Percentiles rank a stretch among this genome's conserved stretches.
phyloP scores from a whole-genome alignment of 2,329 filamentous ascomycete genomes.

The Pyrenophora seminiperda region DNA sequence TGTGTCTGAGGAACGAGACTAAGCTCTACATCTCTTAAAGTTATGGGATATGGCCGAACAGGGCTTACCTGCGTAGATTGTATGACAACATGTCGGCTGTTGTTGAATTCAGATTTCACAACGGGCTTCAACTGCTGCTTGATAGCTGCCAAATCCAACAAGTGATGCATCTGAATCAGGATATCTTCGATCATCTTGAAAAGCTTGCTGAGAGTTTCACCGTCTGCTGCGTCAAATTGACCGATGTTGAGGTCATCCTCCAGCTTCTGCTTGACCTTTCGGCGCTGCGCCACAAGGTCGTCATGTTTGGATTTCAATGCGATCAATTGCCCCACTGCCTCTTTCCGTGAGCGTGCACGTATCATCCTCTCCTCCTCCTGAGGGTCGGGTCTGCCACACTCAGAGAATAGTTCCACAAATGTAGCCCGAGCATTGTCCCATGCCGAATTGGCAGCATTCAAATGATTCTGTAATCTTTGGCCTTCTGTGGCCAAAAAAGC shows the following conservation, averaged over 20 bases:
- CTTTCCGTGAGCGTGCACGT: conserved; percentile 33
- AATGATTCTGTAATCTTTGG: conserved; percentile 28
- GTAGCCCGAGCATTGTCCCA: conserved; percentile 36
- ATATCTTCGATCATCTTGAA: conserved; percentile 36
- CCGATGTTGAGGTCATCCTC: conserved; percentile 37
- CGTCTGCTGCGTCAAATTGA: conserved; percentile 33
- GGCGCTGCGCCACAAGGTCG: conserved; percentile 23
- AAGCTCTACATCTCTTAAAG: conserved; percentile 11
- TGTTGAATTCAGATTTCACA: conserved; percentile 14
- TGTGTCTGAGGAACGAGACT: conserved; percentile 41
- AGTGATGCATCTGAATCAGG: conserved; percentile 36
- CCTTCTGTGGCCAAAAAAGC: conserved; percentile 34
- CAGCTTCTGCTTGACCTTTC: conserved; percentile 36
- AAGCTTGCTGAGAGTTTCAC: conserved; percentile 31
- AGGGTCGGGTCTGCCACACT: conserved; percentile 29
- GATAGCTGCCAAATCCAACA: conserved; percentile 35
- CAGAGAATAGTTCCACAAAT: conserved; percentile 34
- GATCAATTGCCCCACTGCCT: conserved; percentile 38
- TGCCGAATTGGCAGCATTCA: conserved; percentile 28
- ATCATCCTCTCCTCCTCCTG: conserved; percentile 31
- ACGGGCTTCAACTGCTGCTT: conserved; percentile 20
- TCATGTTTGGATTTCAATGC: conserved; percentile 27
- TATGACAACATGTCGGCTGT: conserved; percentile 30
- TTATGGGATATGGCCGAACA: conserved; percentile 17
- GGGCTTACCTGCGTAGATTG: conserved; percentile 41